Percentiles rank a stretch among this genome's conserved stretches.
phyloP scores from a whole-genome alignment of 257 asterid species.

The Solanum pinnatisectum region DNA sequence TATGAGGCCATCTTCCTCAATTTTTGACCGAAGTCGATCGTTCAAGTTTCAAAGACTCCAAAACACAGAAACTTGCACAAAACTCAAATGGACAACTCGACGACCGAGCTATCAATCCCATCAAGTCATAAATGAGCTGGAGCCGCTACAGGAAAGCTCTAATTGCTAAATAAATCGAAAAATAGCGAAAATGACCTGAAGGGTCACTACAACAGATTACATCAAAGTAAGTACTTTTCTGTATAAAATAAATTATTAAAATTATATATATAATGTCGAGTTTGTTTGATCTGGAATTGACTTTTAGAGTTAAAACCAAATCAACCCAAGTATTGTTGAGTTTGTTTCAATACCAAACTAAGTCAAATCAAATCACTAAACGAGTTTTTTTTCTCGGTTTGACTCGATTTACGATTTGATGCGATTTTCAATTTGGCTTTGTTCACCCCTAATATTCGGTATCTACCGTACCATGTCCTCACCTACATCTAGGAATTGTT shows the following conservation, averaged over 20 bases:
- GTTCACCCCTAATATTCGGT: too few relatives aligned
- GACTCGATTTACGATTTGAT: too few relatives aligned
- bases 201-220: not conserved
- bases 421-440: too few relatives aligned
- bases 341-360: not conserved
- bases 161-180: not conserved
- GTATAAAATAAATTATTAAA: not conserved
- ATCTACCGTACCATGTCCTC: not conserved
- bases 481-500: not conserved
- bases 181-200: not conserved
- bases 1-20: not conserved
- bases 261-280: not conserved
- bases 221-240: not conserved
- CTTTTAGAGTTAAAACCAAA: not conserved
- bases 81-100: too few relatives aligned
- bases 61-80: not conserved
- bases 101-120: not conserved
- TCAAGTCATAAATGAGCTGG: not conserved
- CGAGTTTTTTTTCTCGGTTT: too few relatives aligned
- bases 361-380: not conserved
- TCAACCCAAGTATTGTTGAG: not conserved
- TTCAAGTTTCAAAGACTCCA: not conserved
- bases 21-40: not conserved
- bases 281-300: not conserved
- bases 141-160: not conserved